Evolutionary conservation across 2,329 filamentous ascomycete genomes (phyloP).

Genomic region (Curvularia spicifera): DNA sequence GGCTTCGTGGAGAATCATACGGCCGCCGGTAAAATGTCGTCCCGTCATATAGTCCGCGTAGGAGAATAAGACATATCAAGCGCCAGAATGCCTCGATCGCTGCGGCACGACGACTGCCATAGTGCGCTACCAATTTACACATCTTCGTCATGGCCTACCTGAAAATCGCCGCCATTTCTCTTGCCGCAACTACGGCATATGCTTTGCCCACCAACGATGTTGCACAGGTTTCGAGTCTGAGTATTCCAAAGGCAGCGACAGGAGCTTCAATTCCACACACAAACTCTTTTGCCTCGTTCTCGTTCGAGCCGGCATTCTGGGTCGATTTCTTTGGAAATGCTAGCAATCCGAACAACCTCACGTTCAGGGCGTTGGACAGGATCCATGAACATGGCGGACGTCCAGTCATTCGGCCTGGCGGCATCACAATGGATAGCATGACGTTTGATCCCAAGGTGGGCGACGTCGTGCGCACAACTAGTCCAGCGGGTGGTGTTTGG

Average conservation of each 20-base stretch:
- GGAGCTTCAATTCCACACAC: conserved; percentile 18
- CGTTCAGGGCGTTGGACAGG: conserved; percentile 8
- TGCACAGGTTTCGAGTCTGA: background rate
- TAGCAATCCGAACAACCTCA: conserved; percentile 15
- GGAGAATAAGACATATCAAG: background rate
- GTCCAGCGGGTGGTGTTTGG: conserved; percentile 15
- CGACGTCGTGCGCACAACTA: conserved; percentile 19
- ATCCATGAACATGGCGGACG: conserved; percentile 19
- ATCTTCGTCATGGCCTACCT: conserved; percentile 4
- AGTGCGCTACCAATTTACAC: background rate
- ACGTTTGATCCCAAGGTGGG: conserved; percentile 10
- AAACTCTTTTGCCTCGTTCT: conserved; percentile 21
- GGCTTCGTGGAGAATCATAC: conserved; percentile 7
- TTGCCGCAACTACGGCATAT: background rate
- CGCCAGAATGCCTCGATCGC: background rate
- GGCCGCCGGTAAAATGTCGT: conserved; percentile 9
- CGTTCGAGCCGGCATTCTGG: conserved; percentile 21
- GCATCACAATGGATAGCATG: conserved; percentile 23
- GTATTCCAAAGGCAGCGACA: conserved; percentile 9
- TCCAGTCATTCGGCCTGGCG: conserved; percentile 19
- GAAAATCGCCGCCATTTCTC: conserved; percentile 1
- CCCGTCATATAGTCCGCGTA: background rate
- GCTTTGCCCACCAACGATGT: conserved; percentile 3
- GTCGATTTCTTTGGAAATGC: conserved; percentile 22
- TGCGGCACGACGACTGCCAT: background rate